Evolutionary conservation across 1,284 basidiomycete species (phyloP).

Genomic region (Neonothopanus nambi): DNA sequence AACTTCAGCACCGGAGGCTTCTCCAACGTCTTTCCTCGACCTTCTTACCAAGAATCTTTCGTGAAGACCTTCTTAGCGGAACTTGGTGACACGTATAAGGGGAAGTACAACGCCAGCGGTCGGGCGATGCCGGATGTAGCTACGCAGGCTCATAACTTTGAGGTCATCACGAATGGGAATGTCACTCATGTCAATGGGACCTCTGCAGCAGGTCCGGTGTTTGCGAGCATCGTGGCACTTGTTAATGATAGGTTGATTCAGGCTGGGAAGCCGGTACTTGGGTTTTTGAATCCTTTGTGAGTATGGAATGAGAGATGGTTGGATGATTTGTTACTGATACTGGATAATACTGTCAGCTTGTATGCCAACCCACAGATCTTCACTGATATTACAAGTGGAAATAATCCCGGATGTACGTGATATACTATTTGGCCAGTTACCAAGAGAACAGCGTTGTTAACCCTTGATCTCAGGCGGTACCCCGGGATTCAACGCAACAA

Average conservation of each 20-base stretch:
- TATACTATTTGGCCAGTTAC: background rate
- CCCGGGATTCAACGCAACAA: slow-evolving; percentile 13
- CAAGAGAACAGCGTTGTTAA: background rate
- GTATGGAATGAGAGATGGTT: background rate
- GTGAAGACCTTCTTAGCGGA: slow-evolving; percentile 8
- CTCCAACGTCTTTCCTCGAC: slow-evolving; percentile 9
- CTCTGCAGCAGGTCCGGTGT: slow-evolving; percentile 59
- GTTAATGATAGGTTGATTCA: slow-evolving; percentile 63
- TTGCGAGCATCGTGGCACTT: slow-evolving; percentile 57
- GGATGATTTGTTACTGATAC: background rate
- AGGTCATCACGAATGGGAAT: slow-evolving; percentile 39
- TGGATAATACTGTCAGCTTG: background rate
- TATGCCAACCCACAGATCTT: slow-evolving; percentile 14
- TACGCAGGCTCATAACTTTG: slow-evolving; percentile 52
- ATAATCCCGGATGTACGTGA: slow-evolving; percentile 10
- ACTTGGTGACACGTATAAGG: slow-evolving; percentile 7
- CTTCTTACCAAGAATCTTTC: slow-evolving; percentile 9
- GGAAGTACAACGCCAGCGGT: slow-evolving; percentile 9
- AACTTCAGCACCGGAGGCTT: slow-evolving; percentile 15
- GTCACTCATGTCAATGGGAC: slow-evolving; percentile 42
- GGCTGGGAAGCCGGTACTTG: slow-evolving; percentile 46
- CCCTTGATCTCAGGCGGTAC: slow-evolving; percentile 3
- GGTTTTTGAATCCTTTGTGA: slow-evolving; percentile 26
- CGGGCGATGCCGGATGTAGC: slow-evolving; percentile 53
- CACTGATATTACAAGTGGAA: slow-evolving; percentile 16